Base-by-base conservation (phyloP, 1,284 basidiomycete genomes). In the Ustilago cynodontis region DNA sequence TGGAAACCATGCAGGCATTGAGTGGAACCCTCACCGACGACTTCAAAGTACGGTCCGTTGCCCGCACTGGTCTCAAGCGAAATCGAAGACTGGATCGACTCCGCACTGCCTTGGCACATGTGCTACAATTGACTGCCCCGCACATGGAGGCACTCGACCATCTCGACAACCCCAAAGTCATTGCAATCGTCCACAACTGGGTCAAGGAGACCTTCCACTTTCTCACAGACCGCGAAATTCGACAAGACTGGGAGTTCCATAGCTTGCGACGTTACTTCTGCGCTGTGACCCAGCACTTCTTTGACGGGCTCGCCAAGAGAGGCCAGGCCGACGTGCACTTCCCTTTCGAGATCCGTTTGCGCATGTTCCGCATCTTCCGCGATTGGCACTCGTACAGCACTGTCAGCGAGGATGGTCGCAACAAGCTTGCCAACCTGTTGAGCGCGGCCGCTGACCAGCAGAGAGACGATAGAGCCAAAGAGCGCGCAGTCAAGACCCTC, bases 351-450 rank as follows among this genome's bases (percentile, higher is more conserved):
- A 91, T 92, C 86, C 91, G 94, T 78, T 88, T 94, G 9, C 90
- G 91, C 9, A 88, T 98, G 56, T 97, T 94, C 86, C 90, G 92
- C 51, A 88, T 94, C 47, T 95, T 94, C 81, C 93, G 94, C 85
- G 94, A 96, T 78, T 98, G 95, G 95, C 96, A 95, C 85, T 91
- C 93, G 78, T 89, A 93, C 60, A 94, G 93, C 8, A 90, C 91
- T 53, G 90, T 93, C 79, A 90, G 91, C 1, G 93, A 94, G 69
- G 88, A 88, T 16, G 90, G 91, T 28, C 93, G 91, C 83, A 92
- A 92, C 67, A 90, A 93, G 58, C 88, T 93, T 53, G 89, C 91
- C 28, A 86, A 90, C 58, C 94, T 94, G 89, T 90, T 94, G 75
- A 90, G 90, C 69, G 89, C 90, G 9, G 91, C 91, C 0, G 90